Conservation (phyloP, 176 grass and related monocot genomes). For the Carex littledalei region DNA sequence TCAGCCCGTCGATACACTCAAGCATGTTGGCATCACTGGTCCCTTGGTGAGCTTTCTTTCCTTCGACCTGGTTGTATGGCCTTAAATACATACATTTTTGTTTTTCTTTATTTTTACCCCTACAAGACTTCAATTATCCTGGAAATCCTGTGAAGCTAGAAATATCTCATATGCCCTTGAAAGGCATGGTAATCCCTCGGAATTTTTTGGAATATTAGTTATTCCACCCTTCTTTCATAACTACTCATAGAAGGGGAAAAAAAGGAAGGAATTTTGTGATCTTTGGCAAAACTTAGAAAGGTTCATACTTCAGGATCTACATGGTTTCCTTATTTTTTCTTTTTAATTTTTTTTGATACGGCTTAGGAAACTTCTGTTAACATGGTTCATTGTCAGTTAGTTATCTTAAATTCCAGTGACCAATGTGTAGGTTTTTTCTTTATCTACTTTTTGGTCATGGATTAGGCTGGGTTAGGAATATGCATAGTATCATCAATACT, state of each 20-base stretch:
- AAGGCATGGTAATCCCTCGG: background rate
- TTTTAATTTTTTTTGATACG: background rate
- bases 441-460: background rate
- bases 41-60: constrained; percentile 54
- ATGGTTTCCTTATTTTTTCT: background rate
- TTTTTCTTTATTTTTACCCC: background rate
- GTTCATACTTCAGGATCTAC: background rate
- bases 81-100: background rate
- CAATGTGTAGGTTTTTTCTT: background rate
- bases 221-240: background rate
- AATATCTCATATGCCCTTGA: background rate
- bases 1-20: constrained; percentile 95
- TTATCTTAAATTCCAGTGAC: background rate
- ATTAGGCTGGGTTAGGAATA: background rate
- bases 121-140: background rate
- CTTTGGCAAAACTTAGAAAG: background rate
- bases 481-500: background rate
- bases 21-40: constrained; percentile 99
- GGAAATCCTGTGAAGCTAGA: background rate
- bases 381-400: background rate
- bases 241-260: background rate
- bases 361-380: background rate
- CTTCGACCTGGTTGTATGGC: background rate
- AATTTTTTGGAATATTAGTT: background rate
- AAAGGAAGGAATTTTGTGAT: background rate